A percentile compares a stretch with the other conserved stretches of the same genome.
phyloP scores from a whole-genome alignment of 768 basidiomycete genomes.

The Boletales sp. region DNA sequence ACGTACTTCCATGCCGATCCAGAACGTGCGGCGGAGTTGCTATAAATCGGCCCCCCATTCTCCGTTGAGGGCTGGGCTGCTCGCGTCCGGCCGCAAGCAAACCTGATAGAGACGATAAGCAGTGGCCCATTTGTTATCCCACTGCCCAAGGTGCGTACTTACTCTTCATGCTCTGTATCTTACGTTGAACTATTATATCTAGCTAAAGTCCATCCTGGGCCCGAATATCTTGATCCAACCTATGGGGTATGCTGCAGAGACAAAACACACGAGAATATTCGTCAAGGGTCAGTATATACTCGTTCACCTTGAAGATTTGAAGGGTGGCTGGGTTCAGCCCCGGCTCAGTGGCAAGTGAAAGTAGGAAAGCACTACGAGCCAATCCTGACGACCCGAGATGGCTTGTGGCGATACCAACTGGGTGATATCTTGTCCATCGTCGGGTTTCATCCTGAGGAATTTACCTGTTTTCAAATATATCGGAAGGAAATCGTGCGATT shows the following conservation, averaged over 20 bases:
- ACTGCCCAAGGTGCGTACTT: constrained; percentile 9
- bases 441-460: not conserved
- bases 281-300: constrained; percentile 10
- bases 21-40: constrained; percentile 16
- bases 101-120: not conserved
- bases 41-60: constrained; percentile 9
- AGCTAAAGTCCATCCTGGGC: constrained; percentile 15
- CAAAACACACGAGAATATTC: constrained; percentile 9
- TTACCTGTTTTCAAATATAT: not conserved
- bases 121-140: constrained; percentile 10
- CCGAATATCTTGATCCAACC: not conserved
- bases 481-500: constrained; percentile 1
- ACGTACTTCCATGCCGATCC: constrained; percentile 10
- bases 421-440: constrained; percentile 7
- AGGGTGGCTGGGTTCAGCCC: not conserved
- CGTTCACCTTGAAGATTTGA: not conserved
- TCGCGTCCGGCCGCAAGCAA: constrained; percentile 14
- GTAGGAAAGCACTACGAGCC: not conserved
- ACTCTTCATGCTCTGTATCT: too few relatives aligned
- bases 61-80: constrained; percentile 14
- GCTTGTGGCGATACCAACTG: constrained; percentile 1
- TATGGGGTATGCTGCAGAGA: constrained; percentile 4
- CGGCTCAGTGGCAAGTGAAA: not conserved
- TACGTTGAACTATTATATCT: not conserved
- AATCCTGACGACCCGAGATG: not conserved